Base-by-base conservation (phyloP, 352 stramenopile species). In the Phytophthora pisi region DNA sequence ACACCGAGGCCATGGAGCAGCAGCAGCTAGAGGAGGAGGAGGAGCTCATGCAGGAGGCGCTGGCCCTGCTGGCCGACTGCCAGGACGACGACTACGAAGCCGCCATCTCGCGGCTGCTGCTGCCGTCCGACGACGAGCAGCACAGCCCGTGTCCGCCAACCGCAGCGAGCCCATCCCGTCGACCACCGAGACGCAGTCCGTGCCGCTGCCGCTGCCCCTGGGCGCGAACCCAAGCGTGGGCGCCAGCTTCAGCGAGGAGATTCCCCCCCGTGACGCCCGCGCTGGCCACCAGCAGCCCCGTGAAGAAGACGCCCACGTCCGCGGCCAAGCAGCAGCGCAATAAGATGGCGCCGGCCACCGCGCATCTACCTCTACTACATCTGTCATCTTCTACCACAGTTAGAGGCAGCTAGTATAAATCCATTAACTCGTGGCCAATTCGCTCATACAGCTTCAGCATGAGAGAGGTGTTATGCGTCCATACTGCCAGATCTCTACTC, bases 1-100 rank as follows among this genome's bases (percentile, higher is more conserved):
- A 23, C 52, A 38, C 50, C 20, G 47, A 60, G 51, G 55, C 57
- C 65, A 78, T 78, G 70, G 70, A 75, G 61, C 70, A 72, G 57
- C 57, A 57, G 52, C 66, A 68, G 36, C 53, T 69, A 49, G 61
- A 75, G 46, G 72, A 74, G 53, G 73, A 75, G 40, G 69, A 72
- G 61, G 65, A 72, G 54, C 66, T 81, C 30, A 78, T 79, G 66
- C 74, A 85, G 45, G 74, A 81, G 46, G 74, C 75, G 26, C 69
- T 85, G 51, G 64, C 68, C n/a, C 57, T 85, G 49, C 58, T 85
- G 36, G 66, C 65, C 4, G 72, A 82, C 28, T 77, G 68, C 63
- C 68, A 79, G 26, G 72, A 69, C 42, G 60, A 68, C 46, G 57
- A 62, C 24, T 74, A 71, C 42, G 65, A 74, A 62, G 61, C 55